Evolutionary conservation across 2,329 filamentous ascomycete species (phyloP).

Genomic region (Colletotrichum graminicola): DNA sequence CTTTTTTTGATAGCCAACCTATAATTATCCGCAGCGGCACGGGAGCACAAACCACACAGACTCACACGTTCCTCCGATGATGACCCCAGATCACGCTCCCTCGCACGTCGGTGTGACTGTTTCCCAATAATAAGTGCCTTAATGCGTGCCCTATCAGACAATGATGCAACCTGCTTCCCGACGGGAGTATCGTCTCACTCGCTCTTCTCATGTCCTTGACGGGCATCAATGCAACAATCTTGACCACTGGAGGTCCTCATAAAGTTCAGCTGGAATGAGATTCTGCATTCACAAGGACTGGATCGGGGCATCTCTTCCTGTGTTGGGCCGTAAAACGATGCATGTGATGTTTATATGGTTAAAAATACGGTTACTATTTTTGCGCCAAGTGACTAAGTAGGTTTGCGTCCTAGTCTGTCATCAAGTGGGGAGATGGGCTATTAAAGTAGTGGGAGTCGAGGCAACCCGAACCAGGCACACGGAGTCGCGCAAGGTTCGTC

Average conservation of each 20-base stretch:
- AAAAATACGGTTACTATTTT: neutral
- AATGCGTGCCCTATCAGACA: neutral
- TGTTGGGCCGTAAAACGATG: neutral
- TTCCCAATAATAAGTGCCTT: no score
- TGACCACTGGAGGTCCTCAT: neutral
- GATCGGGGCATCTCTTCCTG: neutral
- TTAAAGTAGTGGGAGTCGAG: neutral
- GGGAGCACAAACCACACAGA: neutral
- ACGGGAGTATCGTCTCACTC: neutral
- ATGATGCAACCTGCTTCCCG: neutral
- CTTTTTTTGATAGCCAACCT: neutral
- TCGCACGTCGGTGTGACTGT: neutral
- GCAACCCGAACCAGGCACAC: neutral
- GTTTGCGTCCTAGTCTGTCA: neutral
- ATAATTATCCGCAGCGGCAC: neutral
- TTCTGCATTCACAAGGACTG: neutral
- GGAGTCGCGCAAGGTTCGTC: neutral
- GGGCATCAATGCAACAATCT: neutral
- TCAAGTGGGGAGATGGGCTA: neutral
- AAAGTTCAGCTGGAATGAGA: neutral
- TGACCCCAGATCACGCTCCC: no score
- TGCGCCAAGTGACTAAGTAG: neutral
- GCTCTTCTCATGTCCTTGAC: neutral
- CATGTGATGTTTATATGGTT: constrained; percentile 1
- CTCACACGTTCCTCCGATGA: neutral